Base-by-base conservation (phyloP, 192 early-diverging fungal species). In the Gonapodya prolifera region DNA sequence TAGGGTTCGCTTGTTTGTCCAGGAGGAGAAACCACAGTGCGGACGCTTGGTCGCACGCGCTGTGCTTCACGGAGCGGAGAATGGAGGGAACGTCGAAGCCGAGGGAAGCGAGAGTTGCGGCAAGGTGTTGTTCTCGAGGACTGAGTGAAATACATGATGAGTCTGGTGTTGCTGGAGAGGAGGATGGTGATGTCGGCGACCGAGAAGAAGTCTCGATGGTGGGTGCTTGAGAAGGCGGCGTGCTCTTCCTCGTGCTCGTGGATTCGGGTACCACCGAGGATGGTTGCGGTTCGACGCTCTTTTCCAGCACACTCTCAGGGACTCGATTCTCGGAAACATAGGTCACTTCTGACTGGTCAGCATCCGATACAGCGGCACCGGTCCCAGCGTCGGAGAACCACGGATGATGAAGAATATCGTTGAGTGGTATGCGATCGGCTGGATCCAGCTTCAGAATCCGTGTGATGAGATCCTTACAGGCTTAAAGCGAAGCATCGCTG, bases 11-110 rank as follows among this genome's bases (percentile, higher is more conserved):
- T 8, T 61, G 45, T 61, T 61, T 61, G 8, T 8, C 86, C 23
- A 92, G 78, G 2, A 92, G 80, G 45, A 93, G 79, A 77, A 89
- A 87, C 92, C 92, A 93, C 23, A 93, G 81, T n/a, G 88, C 90
- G 76, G 85, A 85, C 70, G 83, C 79, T 2, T 84, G 82, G 79
- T 91, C 88, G 70, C 90, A 90, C 2, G 85, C 82, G 36, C 89
- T 85, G 0, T 82, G 79, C 35, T 85, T 84, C 18, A 91, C 89
- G 33, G 84, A 85, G 28, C 82, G 84, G 69, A 85, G 35, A 30
- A 93, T 85, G 1, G 80, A 78, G 33, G 83, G 83, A 33, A 81
- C 82, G 77, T 93, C 87, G 35, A 93, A 83, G 1, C 92, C 92
- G 18, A 86, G 82, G 1, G 80, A 74, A 1, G 80, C 77, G 8